phyloP scores from a whole-genome alignment of 2,329 filamentous ascomycete genomes.

The Cercospora sp. region DNA sequence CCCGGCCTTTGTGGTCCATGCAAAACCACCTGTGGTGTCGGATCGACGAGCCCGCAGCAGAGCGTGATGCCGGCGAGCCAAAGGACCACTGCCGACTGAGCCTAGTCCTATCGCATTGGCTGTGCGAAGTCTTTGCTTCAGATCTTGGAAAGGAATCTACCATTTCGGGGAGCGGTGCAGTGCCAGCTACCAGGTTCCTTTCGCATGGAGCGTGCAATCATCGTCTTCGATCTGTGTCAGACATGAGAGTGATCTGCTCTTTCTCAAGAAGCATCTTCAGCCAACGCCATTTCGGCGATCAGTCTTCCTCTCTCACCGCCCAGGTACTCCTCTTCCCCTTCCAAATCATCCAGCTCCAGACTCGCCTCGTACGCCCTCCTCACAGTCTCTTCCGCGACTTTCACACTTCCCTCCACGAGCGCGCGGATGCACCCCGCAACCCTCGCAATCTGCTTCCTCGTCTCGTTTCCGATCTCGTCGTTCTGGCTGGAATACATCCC shows the following conservation, averaged over 20 bases:
- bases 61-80: neutral
- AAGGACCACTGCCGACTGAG: neutral
- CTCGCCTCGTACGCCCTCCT: constrained; percentile 79
- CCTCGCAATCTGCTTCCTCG: constrained; percentile 83
- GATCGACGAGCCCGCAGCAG: neutral
- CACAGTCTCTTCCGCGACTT: constrained; percentile 88
- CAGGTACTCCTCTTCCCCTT: constrained; percentile 53
- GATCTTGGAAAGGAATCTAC: neutral
- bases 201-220: neutral
- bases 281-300: constrained; percentile 41
- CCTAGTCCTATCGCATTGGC: neutral
- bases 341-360: constrained; percentile 69
- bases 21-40: neutral
- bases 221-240: neutral
- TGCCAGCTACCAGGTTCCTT: neutral
- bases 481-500: constrained; percentile 96
- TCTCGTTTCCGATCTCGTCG: constrained; percentile 73
- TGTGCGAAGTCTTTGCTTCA: neutral
- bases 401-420: constrained; percentile 76
- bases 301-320: constrained; percentile 42
- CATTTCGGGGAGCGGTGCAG: neutral
- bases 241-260: neutral
- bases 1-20: neutral
- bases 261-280: constrained; percentile 14
- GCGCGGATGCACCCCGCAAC: constrained; percentile 79